These are phyloP conservation scores for Silene uniflora DNA, from an alignment of 148 eudicot genomes.

Conservation along the genomic window DNA sequence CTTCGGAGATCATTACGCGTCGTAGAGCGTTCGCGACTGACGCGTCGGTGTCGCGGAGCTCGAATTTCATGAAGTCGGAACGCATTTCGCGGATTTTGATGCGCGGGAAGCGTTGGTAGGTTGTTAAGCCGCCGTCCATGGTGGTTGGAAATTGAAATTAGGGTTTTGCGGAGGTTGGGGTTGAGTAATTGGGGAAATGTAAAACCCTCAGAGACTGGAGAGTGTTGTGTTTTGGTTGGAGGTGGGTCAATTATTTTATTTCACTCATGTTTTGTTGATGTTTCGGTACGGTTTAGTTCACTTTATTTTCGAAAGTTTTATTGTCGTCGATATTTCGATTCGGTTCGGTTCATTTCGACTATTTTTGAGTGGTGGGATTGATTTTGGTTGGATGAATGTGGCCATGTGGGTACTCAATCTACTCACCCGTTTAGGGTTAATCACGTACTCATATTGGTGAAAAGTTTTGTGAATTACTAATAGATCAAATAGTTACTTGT, in stretches of 20 bases:
- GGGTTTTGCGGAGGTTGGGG: conserved; percentile 9
- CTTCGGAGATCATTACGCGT: conserved; percentile 93
- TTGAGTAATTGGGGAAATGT: neutral
- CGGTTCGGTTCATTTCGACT: no score
- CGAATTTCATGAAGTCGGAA: conserved; percentile 75
- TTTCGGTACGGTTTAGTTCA: no score
- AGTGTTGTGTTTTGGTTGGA: neutral
- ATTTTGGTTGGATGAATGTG: no score
- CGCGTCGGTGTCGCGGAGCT: conserved; percentile 75
- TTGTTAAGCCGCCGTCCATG: conserved; percentile 13
- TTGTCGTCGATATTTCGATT: no score
- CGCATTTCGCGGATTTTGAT: conserved; percentile 73
- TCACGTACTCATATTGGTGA: no score
- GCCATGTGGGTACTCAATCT: no score
- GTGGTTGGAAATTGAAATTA: neutral
- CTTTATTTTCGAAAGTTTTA: no score
- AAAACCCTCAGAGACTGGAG: neutral
- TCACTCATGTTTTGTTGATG: neutral
- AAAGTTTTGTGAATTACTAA: no score
- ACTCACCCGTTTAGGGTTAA: no score
- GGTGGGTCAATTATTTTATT: neutral
- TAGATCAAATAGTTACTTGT: no score
- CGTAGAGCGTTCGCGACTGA: conserved; percentile 90
- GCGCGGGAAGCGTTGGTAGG: conserved; percentile 77
- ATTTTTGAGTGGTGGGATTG: no score